Evolutionary conservation across 2,329 filamentous ascomycete genomes (phyloP), one percentile per base, ranked within the genome.

Genomic region (Aureobasidium sp.): DNA sequence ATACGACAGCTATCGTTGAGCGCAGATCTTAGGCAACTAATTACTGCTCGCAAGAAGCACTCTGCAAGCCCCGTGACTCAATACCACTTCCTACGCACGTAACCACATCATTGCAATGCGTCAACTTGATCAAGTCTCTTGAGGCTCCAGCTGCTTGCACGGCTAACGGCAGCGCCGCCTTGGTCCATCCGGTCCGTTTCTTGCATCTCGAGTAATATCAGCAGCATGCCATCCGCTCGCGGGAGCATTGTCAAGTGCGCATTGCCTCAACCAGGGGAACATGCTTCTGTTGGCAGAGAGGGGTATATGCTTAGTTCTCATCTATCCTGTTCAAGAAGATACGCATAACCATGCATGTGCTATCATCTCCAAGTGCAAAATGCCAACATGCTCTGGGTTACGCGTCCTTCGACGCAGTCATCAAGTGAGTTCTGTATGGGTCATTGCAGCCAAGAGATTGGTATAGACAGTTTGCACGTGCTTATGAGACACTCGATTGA

Each of bases 381-480:
- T 21, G 27, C 36, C n/a, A 27, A 45, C 39, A 10, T 16, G n/a
- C 10, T 27, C n/a, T 34, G 29, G 7, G 2, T 6, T 57, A 57
- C 53, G 53, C 53, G 41, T 45, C 41, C 27, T n/a, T 11, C 13
- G 25, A 57, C 27, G 53, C 53, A 57, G 53, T 57, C 41, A 57
- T 57, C 53, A 45, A 41, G 9, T n/a, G 3, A 16, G 30, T 3
- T 8, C 27, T 9, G 16, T 27, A 25, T 42, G 27, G 30, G 27
- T 11, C 32, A 13, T 7, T n/a, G 21, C 9, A n/a, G 13, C 34
- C 37, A 30, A 5, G 10, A 39, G 16, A 29, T 42, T 39, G 51
- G 39, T 39, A 45, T 57, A 34, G 16, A 7, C 3, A 11, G 37
- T 42, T 21, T 16, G 41, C 16, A 54, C 51, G n/a, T 54, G 51